Evolutionary conservation across 306 rosid genomes (phyloP).

Genomic region (Vigna nakashimae): DNA sequence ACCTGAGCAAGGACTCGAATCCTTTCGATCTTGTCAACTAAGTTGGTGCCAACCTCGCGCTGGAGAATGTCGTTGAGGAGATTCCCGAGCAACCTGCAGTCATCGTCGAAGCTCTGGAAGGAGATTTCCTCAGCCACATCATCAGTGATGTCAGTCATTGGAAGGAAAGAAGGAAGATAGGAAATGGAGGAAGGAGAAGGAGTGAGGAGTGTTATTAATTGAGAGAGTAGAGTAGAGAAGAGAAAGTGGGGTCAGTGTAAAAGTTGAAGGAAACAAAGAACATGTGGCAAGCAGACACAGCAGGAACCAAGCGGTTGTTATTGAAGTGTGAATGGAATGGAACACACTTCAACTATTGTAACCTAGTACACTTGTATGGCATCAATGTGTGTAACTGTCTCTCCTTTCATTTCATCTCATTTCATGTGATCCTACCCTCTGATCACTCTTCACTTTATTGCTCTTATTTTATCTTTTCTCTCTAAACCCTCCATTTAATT

Average conservation of each 20-base stretch:
- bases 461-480: no score
- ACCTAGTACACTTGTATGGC: background rate
- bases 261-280: slow-evolving; percentile 13
- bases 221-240: background rate
- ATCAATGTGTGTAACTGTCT: background rate
- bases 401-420: no score
- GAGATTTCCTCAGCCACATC: slow-evolving; percentile 95
- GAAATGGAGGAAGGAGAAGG: background rate
- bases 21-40: slow-evolving; percentile 75
- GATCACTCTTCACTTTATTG: no score
- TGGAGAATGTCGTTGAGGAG: slow-evolving; percentile 85
- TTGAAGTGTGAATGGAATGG: background rate
- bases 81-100: slow-evolving; percentile 79
- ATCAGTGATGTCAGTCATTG: slow-evolving; percentile 93
- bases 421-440: no score
- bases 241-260: background rate
- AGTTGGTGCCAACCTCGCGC: slow-evolving; percentile 69
- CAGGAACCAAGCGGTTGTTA: slow-evolving; percentile 11
- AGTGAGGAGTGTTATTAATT: background rate
- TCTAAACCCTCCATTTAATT: no score
- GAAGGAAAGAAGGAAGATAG: background rate
- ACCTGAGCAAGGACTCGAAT: slow-evolving; percentile 89
- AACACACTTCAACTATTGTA: background rate
- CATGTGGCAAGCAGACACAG: slow-evolving; percentile 51
- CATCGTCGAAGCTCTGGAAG: slow-evolving; percentile 89